Evolutionary conservation across 2,329 filamentous ascomycete species (phyloP), one percentile per base, ranked within the genome.

Genomic region (Fusarium torulosum): DNA sequence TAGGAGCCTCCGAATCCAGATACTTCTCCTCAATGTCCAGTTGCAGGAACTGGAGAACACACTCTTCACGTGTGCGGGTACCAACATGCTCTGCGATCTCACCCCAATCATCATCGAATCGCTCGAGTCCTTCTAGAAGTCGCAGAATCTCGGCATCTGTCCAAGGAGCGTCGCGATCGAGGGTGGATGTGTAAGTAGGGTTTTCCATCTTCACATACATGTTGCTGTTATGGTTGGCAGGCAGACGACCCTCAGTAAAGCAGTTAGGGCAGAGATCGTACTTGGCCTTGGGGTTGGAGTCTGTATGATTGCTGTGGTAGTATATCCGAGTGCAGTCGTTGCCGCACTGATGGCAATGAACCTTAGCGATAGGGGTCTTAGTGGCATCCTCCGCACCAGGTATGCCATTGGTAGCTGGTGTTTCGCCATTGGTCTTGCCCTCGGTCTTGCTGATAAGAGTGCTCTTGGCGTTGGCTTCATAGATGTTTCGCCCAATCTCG

Each of bases 11-110:
- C 9, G 93, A 89, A 73, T 98, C 94, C 11, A 97, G 84, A 75
- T 97, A 99, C 78, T 97, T 96, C 82, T 97, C 95, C 78, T 98
- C 96, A 65, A 99, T 99, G 71, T 97, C 95, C 35, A 99, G 85
- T 76, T 97, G 94, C 67, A 99, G 80, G 82, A 99, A 99, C 77
- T 97, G 96, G 72, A 98, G 86, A 17, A 98, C 95, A 77, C 96
- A 99, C 81, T 99, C 95, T 78, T 99, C 96, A 53, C 93, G 87
- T 3, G 94, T 97, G 62, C 95, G 90, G 4, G 93, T 96, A 47
- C 92, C 92, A 42, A 99, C 96, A 75, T 97, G 92, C 66, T 95
- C 93, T 2, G 96, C 90, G 69, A 99, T 94, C 73, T 93, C 89
- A 59, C 92, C 91, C 96, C 96, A 99, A 79, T 98, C 93, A 63